Conservation (phyloP, 805 yeast genomes). For the Candida railenensis region DNA sequence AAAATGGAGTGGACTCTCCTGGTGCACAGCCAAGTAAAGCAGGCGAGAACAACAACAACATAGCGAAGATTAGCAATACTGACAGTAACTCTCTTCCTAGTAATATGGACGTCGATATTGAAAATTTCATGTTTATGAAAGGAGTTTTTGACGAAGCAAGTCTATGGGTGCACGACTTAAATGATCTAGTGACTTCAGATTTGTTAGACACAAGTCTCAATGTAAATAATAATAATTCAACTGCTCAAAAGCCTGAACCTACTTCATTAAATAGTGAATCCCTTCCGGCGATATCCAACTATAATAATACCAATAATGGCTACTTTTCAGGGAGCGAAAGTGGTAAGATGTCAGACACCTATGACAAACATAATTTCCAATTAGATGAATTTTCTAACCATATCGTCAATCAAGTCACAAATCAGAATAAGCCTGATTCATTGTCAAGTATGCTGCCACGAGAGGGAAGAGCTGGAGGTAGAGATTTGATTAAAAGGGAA, state of each 20-base stretch:
- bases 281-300: not conserved
- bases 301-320: not conserved
- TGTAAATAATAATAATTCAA: not conserved
- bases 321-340: conserved; percentile 4
- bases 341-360: conserved; percentile 12
- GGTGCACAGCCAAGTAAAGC: not conserved
- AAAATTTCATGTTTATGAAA: conserved; percentile 13
- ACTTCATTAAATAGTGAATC: not conserved
- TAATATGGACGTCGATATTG: not conserved
- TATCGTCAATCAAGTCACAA: not conserved
- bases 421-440: not conserved
- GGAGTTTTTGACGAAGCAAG: conserved; percentile 34
- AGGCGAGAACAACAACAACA: not conserved
- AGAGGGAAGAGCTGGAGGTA: not conserved
- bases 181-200: conserved; percentile 19
- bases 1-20: not conserved
- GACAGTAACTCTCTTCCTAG: not conserved
- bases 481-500: not conserved
- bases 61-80: not conserved
- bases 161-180: conserved; percentile 31
- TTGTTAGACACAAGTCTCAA: not conserved
- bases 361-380: conserved; percentile 17
- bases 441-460: not conserved
- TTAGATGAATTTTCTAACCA: conserved; percentile 18
- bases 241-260: not conserved